Conservation (phyloP, 208 protist genomes). For the Trypanosoma melophagium region DNA sequence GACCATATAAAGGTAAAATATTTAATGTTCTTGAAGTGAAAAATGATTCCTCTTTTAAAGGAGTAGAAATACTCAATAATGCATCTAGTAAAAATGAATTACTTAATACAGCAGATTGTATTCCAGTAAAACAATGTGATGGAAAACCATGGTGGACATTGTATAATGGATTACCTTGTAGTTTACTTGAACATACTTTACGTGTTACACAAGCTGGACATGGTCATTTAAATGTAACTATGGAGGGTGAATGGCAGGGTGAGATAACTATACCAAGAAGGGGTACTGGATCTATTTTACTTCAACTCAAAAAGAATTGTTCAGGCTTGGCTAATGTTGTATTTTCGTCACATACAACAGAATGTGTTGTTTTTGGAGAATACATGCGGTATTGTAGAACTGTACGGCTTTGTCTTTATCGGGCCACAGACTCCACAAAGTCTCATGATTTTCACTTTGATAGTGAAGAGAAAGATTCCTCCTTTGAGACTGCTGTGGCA, state of each 20-base stretch:
- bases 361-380: conserved; percentile 51
- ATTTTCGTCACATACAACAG: conserved; percentile 7
- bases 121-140: conserved; percentile 80
- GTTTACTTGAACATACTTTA: conserved; percentile 74
- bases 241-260: conserved; percentile 78
- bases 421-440: background rate
- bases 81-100: background rate
- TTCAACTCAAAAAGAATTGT: conserved; percentile 20
- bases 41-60: conserved; percentile 4
- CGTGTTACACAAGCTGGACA: conserved; percentile 42
- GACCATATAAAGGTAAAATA: conserved; percentile 25
- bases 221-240: conserved; percentile 33
- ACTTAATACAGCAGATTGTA: conserved; percentile 35
- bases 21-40: conserved; percentile 19
- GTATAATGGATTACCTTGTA: conserved; percentile 77
- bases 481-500: conserved; percentile 25
- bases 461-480: background rate
- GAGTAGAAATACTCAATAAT: conserved; percentile 4
- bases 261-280: conserved; percentile 31
- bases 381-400: conserved; percentile 57
- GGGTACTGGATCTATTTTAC: conserved; percentile 23
- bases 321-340: conserved; percentile 23
- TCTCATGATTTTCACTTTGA: conserved; percentile 5
- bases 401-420: conserved; percentile 49
- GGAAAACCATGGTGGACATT: conserved; percentile 61